Conservation (phyloP, 2,329 filamentous ascomycete species). For the Ophiostoma himal-ulmi region DNA sequence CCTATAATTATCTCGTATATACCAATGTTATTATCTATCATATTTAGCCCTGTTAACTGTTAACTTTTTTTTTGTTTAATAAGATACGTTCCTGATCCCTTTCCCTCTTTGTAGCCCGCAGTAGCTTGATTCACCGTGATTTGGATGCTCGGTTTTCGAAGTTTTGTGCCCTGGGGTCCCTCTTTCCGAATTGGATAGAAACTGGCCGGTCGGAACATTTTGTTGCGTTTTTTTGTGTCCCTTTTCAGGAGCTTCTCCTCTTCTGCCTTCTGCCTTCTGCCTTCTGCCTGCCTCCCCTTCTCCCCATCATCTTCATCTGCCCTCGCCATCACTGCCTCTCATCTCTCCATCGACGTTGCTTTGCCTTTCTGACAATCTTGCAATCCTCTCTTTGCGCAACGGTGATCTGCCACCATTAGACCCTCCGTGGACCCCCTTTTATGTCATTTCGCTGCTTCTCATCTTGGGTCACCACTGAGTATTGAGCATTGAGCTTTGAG, state of each 20-base stretch:
- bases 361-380: neutral
- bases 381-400: neutral
- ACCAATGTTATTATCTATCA: neutral
- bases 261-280: neutral
- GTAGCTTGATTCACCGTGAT: constrained; percentile 1
- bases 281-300: neutral
- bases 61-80: neutral
- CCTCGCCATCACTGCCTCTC: neutral
- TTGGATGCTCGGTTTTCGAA: constrained; percentile 3
- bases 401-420: neutral
- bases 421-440: constrained; percentile 2
- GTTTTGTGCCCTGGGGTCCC: constrained; percentile 4
- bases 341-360: neutral
- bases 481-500: neutral
- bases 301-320: neutral
- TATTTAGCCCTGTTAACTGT: neutral
- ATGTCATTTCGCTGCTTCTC: neutral
- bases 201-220: neutral
- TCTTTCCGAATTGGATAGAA: neutral
- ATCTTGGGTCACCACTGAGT: neutral
- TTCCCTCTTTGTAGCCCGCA: neutral
- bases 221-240: neutral
- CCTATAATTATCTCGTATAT: neutral
- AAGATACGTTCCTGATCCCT: neutral
- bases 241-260: neutral